Base-by-base conservation (phyloP, 331 rosid genomes). In the Saraca asoca region DNA sequence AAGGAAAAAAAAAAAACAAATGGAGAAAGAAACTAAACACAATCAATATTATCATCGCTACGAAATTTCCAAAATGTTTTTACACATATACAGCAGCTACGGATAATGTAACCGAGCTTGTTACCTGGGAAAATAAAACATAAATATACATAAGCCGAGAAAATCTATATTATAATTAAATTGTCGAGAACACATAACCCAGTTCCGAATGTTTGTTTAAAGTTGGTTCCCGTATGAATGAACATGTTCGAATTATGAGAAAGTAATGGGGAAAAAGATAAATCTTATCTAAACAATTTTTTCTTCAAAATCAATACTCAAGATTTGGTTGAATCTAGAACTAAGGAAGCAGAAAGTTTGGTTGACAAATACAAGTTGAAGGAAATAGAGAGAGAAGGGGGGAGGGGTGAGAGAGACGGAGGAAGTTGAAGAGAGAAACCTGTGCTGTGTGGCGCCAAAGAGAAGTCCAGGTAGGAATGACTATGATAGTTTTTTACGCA, bases 391-490 rank as follows among this genome's bases (percentile, higher is more conserved):
- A 69, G 14, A 68, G 35, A 17, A 16, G 20, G 64, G 8, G 71
- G 13, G 68, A 12, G 67, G 37, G 0, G 12, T 42, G 15, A 49
- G 60, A 20, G 24, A 2, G 35, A 4, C 7, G 37, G 11, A 35
- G 15, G 60, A 18, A 53, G 44, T 42, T 46, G 60, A 18, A 69
- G 50, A 17, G 11, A 10, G 35, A 63, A 34, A 72, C 73, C 69
- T 65, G 62, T 39, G 64, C 69, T 65, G 62, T 39, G 68, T 64
- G 80, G 69, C 50, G 55, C 78, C 50, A 74, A 81, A 73, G 65
- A 17, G 34, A 68, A 55, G 57, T 70, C 44, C 14, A 12, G 11
- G 49, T 11, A 43, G 6, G 49, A n/a, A 44, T 5, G 49, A 12
- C 14, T 39, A 44, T 44, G 12, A 12, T 5, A 12, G 49, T 12